Evolutionary conservation across 2,329 filamentous ascomycete genomes (phyloP).

Genomic region (Hypomyces perniciosus): DNA sequence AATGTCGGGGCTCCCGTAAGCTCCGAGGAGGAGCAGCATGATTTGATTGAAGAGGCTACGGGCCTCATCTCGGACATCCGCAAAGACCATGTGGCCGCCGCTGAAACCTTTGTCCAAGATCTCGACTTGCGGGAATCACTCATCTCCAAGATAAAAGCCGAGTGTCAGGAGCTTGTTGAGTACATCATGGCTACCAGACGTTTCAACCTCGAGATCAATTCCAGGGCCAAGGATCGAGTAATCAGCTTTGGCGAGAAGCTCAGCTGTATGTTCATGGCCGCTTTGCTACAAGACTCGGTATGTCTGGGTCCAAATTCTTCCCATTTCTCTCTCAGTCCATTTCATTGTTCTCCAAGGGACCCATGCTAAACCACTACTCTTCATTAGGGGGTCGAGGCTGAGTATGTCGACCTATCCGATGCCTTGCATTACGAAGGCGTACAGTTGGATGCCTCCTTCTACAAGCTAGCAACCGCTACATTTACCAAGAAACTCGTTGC

Average conservation of each 20-base stretch:
- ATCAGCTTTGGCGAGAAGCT: conserved; percentile 95
- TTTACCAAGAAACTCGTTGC: conserved; percentile 59
- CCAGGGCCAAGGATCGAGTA: conserved; percentile 76
- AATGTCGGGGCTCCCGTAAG: conserved; percentile 47
- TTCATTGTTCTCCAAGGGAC: not conserved
- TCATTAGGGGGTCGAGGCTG: conserved; percentile 65
- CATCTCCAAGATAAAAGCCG: conserved; percentile 60
- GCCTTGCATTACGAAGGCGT: conserved; percentile 63
- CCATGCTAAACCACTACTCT: conserved; percentile 21
- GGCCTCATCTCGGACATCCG: conserved; percentile 75
- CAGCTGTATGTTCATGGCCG: conserved; percentile 86
- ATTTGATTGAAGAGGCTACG: conserved; percentile 59
- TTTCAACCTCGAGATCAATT: conserved; percentile 69
- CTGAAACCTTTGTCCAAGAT: conserved; percentile 55
- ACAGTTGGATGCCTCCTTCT: conserved; percentile 62
- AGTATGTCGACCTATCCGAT: conserved; percentile 86
- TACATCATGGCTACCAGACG: conserved; percentile 60
- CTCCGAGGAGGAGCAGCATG: conserved; percentile 45
- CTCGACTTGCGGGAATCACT: conserved; percentile 52
- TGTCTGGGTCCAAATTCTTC: conserved; percentile 9
- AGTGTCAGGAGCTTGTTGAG: conserved; percentile 76
- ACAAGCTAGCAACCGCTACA: conserved; percentile 54
- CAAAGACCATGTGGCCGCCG: conserved; percentile 72
- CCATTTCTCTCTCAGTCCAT: not conserved
- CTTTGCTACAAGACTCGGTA: conserved; percentile 69